phyloP scores from a whole-genome alignment of 768 basidiomycete genomes.

The Paxillus ammoniavirescens region DNA sequence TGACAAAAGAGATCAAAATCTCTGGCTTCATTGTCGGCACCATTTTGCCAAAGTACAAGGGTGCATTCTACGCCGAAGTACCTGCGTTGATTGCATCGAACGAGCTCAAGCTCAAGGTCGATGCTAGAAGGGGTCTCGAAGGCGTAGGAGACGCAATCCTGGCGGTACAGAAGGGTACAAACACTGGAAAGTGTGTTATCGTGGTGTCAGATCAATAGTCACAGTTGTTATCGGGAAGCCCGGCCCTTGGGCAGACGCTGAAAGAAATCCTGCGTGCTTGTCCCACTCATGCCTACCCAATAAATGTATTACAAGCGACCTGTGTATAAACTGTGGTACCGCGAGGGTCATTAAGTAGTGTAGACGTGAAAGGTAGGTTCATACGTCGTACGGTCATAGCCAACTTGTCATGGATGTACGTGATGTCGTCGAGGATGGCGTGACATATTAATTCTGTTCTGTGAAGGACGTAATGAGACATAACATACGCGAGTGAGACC shows the following conservation, averaged over 20 bases:
- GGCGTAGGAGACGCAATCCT: constrained; percentile 35
- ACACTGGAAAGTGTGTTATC: background rate
- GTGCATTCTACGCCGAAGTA: constrained; percentile 42
- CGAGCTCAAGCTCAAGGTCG: constrained; percentile 47
- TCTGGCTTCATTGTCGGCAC: constrained; percentile 42
- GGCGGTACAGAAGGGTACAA: background rate
- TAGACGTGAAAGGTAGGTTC: constrained; percentile 13
- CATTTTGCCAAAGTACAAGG: constrained; percentile 33
- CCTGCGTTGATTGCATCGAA: constrained; percentile 43
- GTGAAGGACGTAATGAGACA: too few species aligned
- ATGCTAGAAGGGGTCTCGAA: constrained; percentile 45
- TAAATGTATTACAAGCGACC: constrained; percentile 16
- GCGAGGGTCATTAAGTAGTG: constrained; percentile 22
- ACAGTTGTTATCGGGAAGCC: too few species aligned
- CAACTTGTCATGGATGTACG: constrained; percentile 6
- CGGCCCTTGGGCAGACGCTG: background rate
- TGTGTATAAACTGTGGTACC: background rate
- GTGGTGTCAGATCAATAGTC: background rate
- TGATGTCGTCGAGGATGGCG: background rate
- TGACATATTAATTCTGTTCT: too few species aligned
- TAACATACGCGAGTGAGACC: background rate
- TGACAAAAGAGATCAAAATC: constrained; percentile 41
- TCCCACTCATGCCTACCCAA: background rate
- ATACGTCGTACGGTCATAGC: background rate
- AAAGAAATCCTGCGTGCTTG: background rate